Base-by-base conservation (phyloP, 768 basidiomycete genomes). In the Porpolomopsis calyptriformis region DNA sequence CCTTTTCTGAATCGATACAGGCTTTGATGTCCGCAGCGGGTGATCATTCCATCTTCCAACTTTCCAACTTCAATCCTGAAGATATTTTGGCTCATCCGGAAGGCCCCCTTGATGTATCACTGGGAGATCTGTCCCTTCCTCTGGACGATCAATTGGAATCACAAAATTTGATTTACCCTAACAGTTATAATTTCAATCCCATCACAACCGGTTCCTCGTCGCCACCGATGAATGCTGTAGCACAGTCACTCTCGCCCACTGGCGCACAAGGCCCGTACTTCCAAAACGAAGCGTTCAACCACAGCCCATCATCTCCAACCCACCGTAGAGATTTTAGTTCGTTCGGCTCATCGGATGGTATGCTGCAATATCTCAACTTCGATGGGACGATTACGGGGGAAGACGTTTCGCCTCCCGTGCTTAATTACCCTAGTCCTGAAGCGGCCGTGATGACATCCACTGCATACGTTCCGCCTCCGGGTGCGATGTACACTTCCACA, bases 381-480 rank as follows among this genome's bases (percentile, higher is more conserved):
- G 67, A 57, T 31, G 44, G 18, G 6, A 4, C 12, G 29, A 5
- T 20, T 8, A 25, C 11, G 9, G 29, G 29, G 4, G 44, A 45
- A n/a, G 36, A 45, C 18, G 11, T 20, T 40, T 19, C 18, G 19
- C 4, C 23, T 19, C 11, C 38, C 22, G 19, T 25, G 14, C 19
- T 23, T 37, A 31, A n/a, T 11, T 22, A 36, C 4, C 33, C 44
- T 16, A 22, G 12, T 22, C 33, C 33, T 6, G 12, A n/a, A 38
- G 34, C 49, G 29, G 56, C 58, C 4, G 56, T 57, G 29, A 54
- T 49, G 4, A 46, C 51, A 6, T 35, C 50, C 16, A 49, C 47
- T 5, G 49, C 66, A 2, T 81, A 80, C 51, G 58, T 66, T 0
- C 79, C 80, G 4, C 78, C 80, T 11, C 49, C 76, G 10, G 80